Evolutionary conservation across 768 basidiomycete genomes (phyloP), one percentile per base, ranked within the genome.

Genomic region (Rhodotorula graminis): DNA sequence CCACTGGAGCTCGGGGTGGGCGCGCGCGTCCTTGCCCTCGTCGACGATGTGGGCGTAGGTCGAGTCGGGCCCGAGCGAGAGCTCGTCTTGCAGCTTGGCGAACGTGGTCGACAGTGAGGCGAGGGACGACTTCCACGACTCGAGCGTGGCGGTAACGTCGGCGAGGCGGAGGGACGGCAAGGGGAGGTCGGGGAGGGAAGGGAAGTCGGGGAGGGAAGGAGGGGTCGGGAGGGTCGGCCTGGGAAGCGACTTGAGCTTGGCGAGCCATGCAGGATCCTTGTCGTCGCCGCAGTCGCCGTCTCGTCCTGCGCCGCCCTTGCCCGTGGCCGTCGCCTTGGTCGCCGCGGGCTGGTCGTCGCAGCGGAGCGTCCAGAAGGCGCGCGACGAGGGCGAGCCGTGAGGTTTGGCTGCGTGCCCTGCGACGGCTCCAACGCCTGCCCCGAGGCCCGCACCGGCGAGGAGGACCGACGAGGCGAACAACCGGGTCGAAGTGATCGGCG

Each of bases 71-170:
- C 93, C 94, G 3, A 93, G 93, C n/a, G 61, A n/a, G 46, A 72
- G 49, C 57, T 75, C 74, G 27, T 44, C 47, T 33, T 71, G 70
- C 21, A 75, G 63, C 0, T 31, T 44, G 2, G 23, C 9, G 59
- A 75, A 56, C 10, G 61, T 58, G 6, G 37, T 37, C 56, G 67
- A 53, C 44, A 75, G n/a, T 14, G 61, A 94, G 80, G 93, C 92
- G 3, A 92, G 89, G 82, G 94, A 92, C 81, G 92, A 92, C 2
- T 81, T 95, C 64, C 93, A 96, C 81, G 88, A 91, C 73, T 92
- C 93, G 72, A 92, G 95, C 88, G 92, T 93, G 2, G 91, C 93
- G 80, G 88, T 85, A 53, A 82, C 85, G 27, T 64, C 42, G 9
- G 64, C 61, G 42, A 67, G 40, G 29, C 62, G 58, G 33, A 67